Base-by-base conservation (phyloP, 306 rosid genomes). In the Astragalus glycyphyllos region DNA sequence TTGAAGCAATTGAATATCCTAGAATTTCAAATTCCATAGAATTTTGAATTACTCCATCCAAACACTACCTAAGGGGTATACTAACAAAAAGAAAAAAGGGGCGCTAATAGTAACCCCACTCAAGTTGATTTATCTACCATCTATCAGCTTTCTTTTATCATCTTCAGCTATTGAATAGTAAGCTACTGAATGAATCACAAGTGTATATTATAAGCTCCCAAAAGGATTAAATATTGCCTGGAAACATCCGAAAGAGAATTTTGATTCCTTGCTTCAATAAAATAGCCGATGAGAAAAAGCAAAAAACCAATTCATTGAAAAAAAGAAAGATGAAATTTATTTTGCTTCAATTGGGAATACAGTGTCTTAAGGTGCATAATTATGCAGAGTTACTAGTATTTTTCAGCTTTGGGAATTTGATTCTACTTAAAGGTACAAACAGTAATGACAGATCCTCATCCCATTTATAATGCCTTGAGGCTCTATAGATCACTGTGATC, bases 251-350 rank as follows among this genome's bases (percentile, higher is more conserved):
- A 56, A 55, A 55, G 31, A 65, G 11, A 54, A 9, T 17, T 35
- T 16, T 44, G 50, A 65, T 34, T 46, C 35, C 56, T 48, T n/a
- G n/a, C n/a, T n/a, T 9, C 23, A 32, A 65, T 49, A 70, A 41
- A 64, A 14, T 6, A 68, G 16, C 42, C 5, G 23, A 58, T 32
- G 63, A 41, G 66, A 12, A 40, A 41, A 76, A 48, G 9, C n/a
- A 12, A 64, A 68, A 50, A 7, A 56, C 42, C 58, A 60, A 60
- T 34, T 72, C 70, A 73, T 38, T 50, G 32, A n/a, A 62, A 14
- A n/a, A 15, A 29, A 42, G 7, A 56, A 42, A 67, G 20, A 47
- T 32, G 55, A 49, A 37, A 17, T 16, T 37, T 35, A 66, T 75
- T 57, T 9, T 37, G 41, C 41, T 37, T 37, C 41, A 37, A 37